Base-by-base conservation (phyloP, 1,284 basidiomycete species). In the Puccinia sorghi region DNA sequence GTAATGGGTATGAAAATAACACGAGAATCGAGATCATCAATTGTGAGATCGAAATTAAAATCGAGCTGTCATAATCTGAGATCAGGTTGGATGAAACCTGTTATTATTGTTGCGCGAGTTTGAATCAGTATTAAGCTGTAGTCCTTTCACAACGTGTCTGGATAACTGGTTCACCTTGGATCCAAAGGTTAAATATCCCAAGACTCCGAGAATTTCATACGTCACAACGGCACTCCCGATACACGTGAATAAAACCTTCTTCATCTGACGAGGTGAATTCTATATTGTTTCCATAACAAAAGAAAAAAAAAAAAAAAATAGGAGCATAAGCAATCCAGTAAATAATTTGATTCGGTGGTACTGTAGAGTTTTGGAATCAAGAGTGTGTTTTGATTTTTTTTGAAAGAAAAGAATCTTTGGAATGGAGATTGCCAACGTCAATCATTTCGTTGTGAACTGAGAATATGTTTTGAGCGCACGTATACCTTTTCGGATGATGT, bases 121-220 rank as follows among this genome's bases (percentile, higher is more conserved):
- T 43, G n/a, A 67, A 39, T 61, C 15, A 61, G 59, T 61, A 13
- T 17, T 2, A 61, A 4, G 59, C 17, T 61, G 9, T 0, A 39
- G 59, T 57, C 27, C n/a, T 20, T 13, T 61, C 39, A 15, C 39
- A 39, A n/a, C 59, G 32, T 17, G 37, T 61, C 37, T 39, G 37
- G 41, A 41, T 8, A 69, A 46, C 13, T n/a, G 1, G 56, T 54
- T 27, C 22, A 83, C 82, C 82, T 90, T 91, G 64, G 90, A 90
- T 1, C 97, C 97, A 85, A 99, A 99, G 0, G 96, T 97, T 57
- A 97, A 86, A 85, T 99, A 99, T 0, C 97, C 97, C 81, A 96
- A 90, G 17, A 83, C 81, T 5, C 82, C 84, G 1, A 84, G 82
- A 52, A 84, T 81, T 41, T 83, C 78, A 37, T 61, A 46, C 41